Percentiles rank a stretch among this genome's conserved stretches.
Evolutionary conservation across 768 basidiomycete species (phyloP).

Genomic region (Naganishia randhawae): DNA sequence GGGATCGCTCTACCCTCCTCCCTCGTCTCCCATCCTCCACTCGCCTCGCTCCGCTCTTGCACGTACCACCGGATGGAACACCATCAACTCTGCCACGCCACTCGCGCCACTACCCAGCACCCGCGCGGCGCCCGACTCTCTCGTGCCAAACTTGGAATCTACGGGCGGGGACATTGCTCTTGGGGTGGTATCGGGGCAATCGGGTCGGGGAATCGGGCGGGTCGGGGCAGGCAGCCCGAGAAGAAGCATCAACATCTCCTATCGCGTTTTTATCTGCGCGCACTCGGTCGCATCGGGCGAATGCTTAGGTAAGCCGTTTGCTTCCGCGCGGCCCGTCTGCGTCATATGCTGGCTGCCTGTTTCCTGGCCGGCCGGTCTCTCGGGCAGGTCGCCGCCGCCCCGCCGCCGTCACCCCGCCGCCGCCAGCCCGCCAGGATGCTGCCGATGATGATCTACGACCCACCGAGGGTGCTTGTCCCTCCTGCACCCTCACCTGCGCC

Average conservation of each 20-base stretch:
- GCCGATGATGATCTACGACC: neutral
- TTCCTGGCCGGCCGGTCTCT: neutral
- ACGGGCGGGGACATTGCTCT: conserved; percentile 44
- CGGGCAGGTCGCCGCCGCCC: too few species aligned
- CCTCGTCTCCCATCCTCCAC: neutral
- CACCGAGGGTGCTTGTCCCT: neutral
- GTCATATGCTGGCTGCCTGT: neutral
- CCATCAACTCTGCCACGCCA: conserved; percentile 87
- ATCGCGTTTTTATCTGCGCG: neutral
- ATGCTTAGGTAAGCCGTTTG: too few species aligned
- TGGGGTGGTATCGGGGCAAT: neutral
- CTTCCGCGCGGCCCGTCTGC: too few species aligned
- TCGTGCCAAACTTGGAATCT: conserved; percentile 33
- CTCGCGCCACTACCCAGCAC: conserved; percentile 87
- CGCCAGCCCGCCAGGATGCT: too few species aligned
- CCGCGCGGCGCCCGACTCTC: conserved; percentile 82
- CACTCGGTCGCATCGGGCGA: conserved; percentile 1
- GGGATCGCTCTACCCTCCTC: too few species aligned
- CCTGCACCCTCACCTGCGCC: neutral
- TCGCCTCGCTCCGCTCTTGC: neutral
- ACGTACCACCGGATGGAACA: conserved; percentile 73
- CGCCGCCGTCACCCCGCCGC: too few species aligned
- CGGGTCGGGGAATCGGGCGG: neutral
- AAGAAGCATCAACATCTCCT: too few species aligned
- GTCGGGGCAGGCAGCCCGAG: too few species aligned